phyloP scores from a whole-genome alignment of 2,329 filamentous ascomycete genomes.

The Dactylellina haptotyla region DNA sequence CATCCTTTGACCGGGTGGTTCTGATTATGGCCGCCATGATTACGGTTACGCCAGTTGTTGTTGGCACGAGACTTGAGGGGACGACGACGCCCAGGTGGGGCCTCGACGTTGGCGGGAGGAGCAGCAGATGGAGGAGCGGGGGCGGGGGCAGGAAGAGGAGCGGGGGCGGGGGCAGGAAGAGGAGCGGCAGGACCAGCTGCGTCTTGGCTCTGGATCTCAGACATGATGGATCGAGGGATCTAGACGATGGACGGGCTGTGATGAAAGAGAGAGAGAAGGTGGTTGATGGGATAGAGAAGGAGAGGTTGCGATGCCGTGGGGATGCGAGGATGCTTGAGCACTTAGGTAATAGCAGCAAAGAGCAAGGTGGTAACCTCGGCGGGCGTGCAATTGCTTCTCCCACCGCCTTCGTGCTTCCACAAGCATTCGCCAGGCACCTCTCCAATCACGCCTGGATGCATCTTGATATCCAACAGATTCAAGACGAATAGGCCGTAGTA shows the following conservation, averaged over 20 bases:
- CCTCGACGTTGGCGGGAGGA: background rate
- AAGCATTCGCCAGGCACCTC: too few species aligned
- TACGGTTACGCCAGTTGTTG: slow-evolving; percentile 11
- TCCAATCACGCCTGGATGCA: too few species aligned
- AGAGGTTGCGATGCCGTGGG: too few species aligned
- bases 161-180: too few species aligned
- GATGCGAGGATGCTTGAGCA: too few species aligned
- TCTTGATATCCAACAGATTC: too few species aligned
- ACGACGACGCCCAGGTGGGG: background rate
- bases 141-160: too few species aligned
- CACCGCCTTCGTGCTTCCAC: too few species aligned
- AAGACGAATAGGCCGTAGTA: background rate
- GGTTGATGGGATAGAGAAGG: background rate
- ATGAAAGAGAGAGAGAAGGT: background rate
- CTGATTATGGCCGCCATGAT: background rate
- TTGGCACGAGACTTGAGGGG: background rate
- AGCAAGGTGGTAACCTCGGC: too few species aligned
- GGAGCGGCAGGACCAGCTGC: background rate
- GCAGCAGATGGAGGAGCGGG: too few species aligned
- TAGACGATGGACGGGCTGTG: background rate
- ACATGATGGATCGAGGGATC: background rate
- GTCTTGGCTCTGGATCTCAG: background rate
- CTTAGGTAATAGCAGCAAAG: too few species aligned
- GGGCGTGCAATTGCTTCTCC: too few species aligned
- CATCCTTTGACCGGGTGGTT: slow-evolving; percentile 20